Conservation (phyloP, 352 stramenopile genomes). For the Aphanomyces astaci region DNA sequence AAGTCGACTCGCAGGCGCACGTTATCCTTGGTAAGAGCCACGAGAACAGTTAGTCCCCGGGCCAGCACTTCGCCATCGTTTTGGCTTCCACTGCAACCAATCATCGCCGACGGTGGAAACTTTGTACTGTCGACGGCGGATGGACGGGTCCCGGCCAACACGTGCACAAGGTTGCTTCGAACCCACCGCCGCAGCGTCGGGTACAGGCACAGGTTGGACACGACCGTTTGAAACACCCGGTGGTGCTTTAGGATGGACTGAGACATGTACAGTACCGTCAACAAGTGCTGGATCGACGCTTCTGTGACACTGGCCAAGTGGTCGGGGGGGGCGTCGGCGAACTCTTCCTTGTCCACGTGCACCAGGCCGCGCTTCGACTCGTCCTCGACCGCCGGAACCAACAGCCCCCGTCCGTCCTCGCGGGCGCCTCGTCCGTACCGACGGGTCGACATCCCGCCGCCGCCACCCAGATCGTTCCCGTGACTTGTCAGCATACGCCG, state of each 20-base stretch:
- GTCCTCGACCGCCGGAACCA: constrained; percentile 30
- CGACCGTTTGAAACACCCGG: constrained; percentile 64
- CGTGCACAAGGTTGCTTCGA: constrained; percentile 48
- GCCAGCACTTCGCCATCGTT: constrained; percentile 87
- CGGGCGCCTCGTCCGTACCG: no score
- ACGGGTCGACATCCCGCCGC: constrained; percentile 28
- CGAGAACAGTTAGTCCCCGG: constrained; percentile 81
- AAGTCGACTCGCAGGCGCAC: constrained; percentile 44
- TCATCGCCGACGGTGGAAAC: constrained; percentile 52
- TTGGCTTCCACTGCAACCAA: no score
- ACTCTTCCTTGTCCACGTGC: constrained; percentile 64
- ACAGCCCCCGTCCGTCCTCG: constrained; percentile 35
- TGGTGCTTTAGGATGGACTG: constrained; percentile 69
- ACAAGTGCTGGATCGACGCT: constrained; percentile 46
- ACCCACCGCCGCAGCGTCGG: constrained; percentile 56
- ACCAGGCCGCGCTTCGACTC: constrained; percentile 43
- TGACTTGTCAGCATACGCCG: constrained; percentile 76
- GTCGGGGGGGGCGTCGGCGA: constrained; percentile 31
- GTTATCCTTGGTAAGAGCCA: constrained; percentile 87
- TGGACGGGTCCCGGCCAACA: constrained; percentile 42
- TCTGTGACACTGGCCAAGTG: constrained; percentile 63
- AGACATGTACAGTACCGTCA: constrained; percentile 72
- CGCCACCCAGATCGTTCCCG: constrained; percentile 40
- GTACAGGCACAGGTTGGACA: constrained; percentile 76
- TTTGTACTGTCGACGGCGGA: constrained; percentile 35